A percentile compares a stretch with the other conserved stretches of the same genome.
Evolutionary conservation across 164 flowering plant species (phyloP).

Genomic region (Magnolia kwangsiensis): DNA sequence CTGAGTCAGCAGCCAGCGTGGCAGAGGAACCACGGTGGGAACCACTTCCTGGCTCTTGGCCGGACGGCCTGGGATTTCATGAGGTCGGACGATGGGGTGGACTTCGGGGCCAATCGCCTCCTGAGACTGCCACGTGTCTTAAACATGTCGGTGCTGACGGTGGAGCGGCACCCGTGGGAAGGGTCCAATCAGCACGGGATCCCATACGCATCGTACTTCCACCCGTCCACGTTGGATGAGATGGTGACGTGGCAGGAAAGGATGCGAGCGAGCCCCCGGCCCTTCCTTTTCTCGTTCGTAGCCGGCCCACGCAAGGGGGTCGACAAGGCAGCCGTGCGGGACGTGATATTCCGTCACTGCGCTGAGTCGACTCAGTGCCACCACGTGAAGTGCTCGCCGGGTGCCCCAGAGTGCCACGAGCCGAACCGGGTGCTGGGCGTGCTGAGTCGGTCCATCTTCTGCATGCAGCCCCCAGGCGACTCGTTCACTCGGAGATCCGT

Average conservation of each 20-base stretch:
- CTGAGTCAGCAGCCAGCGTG: constrained; percentile 33
- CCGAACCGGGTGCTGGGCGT: constrained; percentile 36
- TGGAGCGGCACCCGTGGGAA: constrained; percentile 60
- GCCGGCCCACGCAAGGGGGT: constrained; percentile 46
- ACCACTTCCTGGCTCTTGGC: constrained; percentile 58
- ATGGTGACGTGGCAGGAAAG: constrained; percentile 40
- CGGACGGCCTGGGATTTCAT: constrained; percentile 62
- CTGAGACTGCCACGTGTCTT: constrained; percentile 24
- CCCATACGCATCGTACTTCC: constrained; percentile 68
- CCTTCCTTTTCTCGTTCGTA: constrained; percentile 47
- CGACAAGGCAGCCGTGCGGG: constrained; percentile 48
- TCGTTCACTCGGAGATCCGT: constrained; percentile 64
- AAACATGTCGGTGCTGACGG: constrained; percentile 65
- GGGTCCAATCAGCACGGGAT: constrained; percentile 50
- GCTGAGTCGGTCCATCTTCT: constrained; percentile 43
- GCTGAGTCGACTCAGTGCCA: constrained; percentile 36
- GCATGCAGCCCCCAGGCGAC: constrained; percentile 69
- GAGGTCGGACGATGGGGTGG: constrained; percentile 33
- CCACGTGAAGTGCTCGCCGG: constrained; percentile 29
- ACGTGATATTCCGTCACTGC: constrained; percentile 50
- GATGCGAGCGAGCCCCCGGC: constrained; percentile 23
- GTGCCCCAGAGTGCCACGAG: constrained; percentile 35
- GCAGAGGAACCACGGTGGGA: constrained; percentile 34
- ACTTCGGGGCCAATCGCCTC: constrained; percentile 49
- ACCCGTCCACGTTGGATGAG: constrained; percentile 35